These are phyloP conservation scores for Brasenia schreberi DNA, from an alignment of 164 flowering plant species.

Conservation along the genomic window DNA sequence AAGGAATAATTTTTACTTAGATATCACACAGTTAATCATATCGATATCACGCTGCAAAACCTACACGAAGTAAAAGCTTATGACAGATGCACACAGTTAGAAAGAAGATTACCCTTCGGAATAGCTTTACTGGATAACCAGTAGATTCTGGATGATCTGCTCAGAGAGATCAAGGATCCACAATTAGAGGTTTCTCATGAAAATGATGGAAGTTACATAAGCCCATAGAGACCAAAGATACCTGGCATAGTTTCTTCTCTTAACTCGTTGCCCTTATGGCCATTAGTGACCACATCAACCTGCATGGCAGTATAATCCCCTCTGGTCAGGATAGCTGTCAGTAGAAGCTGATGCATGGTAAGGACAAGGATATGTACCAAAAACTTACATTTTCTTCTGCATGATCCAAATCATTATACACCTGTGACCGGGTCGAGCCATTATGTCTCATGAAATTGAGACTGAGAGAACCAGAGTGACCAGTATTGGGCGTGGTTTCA, in stretches of 20 bases:
- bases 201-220: not conserved
- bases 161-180: not conserved
- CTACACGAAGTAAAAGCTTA: not conserved
- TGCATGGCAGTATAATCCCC: slow-evolving; percentile 4
- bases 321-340: not conserved
- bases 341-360: too few species aligned
- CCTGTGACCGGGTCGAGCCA: slow-evolving; percentile 70
- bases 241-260: slow-evolving; percentile 2
- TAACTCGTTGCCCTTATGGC: not conserved
- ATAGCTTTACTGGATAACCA: slow-evolving; percentile 48
- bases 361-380: slow-evolving; percentile 23
- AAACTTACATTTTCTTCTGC: slow-evolving; percentile 16
- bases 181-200: not conserved
- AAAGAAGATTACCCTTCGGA: slow-evolving; percentile 53
- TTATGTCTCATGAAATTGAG: slow-evolving; percentile 51
- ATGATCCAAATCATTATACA: slow-evolving; percentile 33
- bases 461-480: slow-evolving; percentile 63
- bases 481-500: slow-evolving; percentile 42
- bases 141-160: slow-evolving; percentile 30
- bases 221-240: slow-evolving; percentile 1
- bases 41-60: not conserved
- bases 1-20: not conserved
- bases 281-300: not conserved
- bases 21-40: not conserved
- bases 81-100: not conserved